These are phyloP conservation scores for Leccinum pellstonianum DNA, from an alignment of 768 basidiomycete species.

Conservation along the genomic window DNA sequence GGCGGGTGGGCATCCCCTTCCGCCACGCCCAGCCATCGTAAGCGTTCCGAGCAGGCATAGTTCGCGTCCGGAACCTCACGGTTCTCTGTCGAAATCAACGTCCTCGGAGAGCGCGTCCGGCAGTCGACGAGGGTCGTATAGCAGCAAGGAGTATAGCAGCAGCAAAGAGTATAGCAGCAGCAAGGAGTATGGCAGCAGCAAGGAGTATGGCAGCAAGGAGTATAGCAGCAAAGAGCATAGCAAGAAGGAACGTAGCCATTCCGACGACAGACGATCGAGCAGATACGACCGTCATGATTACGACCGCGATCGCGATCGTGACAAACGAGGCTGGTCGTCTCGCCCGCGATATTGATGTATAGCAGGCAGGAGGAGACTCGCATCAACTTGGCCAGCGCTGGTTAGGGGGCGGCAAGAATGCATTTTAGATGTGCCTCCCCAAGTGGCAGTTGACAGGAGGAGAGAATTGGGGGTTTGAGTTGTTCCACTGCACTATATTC, in stretches of 20 bases:
- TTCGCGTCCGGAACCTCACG: slow-evolving; percentile 21
- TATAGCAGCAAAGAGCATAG: not conserved
- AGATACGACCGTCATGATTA: slow-evolving; percentile 11
- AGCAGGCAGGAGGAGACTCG: not conserved
- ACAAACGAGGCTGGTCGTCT: slow-evolving; percentile 11
- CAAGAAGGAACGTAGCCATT: slow-evolving; percentile 12
- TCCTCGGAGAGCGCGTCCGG: slow-evolving; percentile 14
- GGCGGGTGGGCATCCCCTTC: slow-evolving; percentile 9
- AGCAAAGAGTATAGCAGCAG: not conserved
- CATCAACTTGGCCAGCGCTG: not conserved
- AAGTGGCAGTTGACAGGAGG: not conserved
- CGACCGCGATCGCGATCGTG: slow-evolving; percentile 3
- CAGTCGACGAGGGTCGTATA: slow-evolving; percentile 21
- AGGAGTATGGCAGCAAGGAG: not conserved
- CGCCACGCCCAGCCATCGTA: slow-evolving; percentile 16
- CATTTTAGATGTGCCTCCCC: not conserved
- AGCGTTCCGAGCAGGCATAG: slow-evolving; percentile 1
- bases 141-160: not conserved
- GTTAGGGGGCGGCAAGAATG: not conserved
- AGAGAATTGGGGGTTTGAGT: not conserved
- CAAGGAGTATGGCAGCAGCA: slow-evolving; percentile 1
- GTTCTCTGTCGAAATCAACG: slow-evolving; percentile 16
- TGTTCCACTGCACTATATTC: not conserved
- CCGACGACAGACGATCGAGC: slow-evolving; percentile 20
- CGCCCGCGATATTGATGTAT: slow-evolving; percentile 5